Conservation (phyloP, 1,284 basidiomycete genomes). For the Sporisorium reilianum region DNA sequence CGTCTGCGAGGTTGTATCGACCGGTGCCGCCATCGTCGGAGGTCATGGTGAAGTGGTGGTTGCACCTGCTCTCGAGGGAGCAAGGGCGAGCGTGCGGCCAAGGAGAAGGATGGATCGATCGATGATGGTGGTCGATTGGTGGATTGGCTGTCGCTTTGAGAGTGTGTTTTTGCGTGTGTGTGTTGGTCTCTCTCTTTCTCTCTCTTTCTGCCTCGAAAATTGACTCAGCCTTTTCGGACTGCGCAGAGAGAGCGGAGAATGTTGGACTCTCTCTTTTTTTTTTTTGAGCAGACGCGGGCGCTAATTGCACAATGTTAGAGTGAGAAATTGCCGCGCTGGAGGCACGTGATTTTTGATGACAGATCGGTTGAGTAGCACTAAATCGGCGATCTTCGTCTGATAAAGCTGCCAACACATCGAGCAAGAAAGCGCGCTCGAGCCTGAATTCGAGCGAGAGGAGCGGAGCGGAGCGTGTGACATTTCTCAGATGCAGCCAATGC, state of each 20-base stretch:
- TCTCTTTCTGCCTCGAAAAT: too few relatives aligned
- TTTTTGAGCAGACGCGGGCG: not conserved
- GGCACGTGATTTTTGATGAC: slow-evolving; percentile 9
- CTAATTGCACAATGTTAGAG: slow-evolving; percentile 5
- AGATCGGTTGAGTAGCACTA: not conserved
- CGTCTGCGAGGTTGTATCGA: slow-evolving; percentile 60
- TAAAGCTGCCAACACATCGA: not conserved
- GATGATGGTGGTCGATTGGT: slow-evolving; percentile 5
- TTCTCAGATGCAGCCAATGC: too few relatives aligned
- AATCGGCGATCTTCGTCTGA: slow-evolving; percentile 18
- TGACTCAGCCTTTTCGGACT: not conserved
- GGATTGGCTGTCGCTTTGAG: too few relatives aligned
- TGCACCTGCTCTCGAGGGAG: not conserved
- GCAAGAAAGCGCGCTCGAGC: not conserved
- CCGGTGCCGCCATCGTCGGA: slow-evolving; percentile 13
- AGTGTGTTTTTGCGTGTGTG: not conserved
- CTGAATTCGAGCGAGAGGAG: too few relatives aligned
- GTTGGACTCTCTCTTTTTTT: not conserved
- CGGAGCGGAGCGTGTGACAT: too few relatives aligned
- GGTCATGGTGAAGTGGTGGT: slow-evolving; percentile 21
- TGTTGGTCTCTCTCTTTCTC: slow-evolving; percentile 3
- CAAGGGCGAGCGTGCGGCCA: not conserved
- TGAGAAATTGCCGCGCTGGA: not conserved
- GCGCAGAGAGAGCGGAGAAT: too few relatives aligned
- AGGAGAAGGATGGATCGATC: not conserved